Evolutionary conservation across 2,329 filamentous ascomycete species (phyloP).

Genomic region (Alternaria ventricosa): DNA sequence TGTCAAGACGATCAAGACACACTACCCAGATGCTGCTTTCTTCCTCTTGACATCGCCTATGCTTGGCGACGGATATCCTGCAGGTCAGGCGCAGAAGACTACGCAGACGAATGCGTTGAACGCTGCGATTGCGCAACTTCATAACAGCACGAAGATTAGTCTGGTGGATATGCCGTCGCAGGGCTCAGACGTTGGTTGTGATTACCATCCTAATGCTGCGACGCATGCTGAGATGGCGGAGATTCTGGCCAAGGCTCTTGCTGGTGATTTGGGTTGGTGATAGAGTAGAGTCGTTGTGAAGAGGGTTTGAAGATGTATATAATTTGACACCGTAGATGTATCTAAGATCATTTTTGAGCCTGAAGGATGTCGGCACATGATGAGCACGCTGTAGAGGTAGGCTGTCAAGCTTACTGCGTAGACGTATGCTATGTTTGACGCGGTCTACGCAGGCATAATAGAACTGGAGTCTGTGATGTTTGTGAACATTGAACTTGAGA

Average conservation of each 20-base stretch:
- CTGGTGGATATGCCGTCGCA: constrained; percentile 54
- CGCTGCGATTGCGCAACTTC: constrained; percentile 41
- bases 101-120: constrained; percentile 47
- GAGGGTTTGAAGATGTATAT: not conserved
- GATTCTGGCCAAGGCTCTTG: constrained; percentile 30
- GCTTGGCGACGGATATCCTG: constrained; percentile 50
- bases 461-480: too few relatives aligned
- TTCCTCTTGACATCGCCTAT: constrained; percentile 53
- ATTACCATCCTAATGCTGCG: constrained; percentile 53
- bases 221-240: constrained; percentile 45
- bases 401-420: not conserved
- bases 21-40: constrained; percentile 48
- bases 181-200: constrained; percentile 51
- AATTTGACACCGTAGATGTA: not conserved
- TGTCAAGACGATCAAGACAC: constrained; percentile 40
- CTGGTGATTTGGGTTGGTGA: constrained; percentile 24
- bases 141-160: constrained; percentile 38
- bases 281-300: not conserved
- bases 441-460: not conserved
- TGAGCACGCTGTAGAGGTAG: not conserved
- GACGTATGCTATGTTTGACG: not conserved
- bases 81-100: constrained; percentile 46
- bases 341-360: not conserved
- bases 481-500: too few relatives aligned
- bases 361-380: not conserved